Conservation (phyloP, 2,329 filamentous ascomycete species). For the Fusarium dlaminii region DNA sequence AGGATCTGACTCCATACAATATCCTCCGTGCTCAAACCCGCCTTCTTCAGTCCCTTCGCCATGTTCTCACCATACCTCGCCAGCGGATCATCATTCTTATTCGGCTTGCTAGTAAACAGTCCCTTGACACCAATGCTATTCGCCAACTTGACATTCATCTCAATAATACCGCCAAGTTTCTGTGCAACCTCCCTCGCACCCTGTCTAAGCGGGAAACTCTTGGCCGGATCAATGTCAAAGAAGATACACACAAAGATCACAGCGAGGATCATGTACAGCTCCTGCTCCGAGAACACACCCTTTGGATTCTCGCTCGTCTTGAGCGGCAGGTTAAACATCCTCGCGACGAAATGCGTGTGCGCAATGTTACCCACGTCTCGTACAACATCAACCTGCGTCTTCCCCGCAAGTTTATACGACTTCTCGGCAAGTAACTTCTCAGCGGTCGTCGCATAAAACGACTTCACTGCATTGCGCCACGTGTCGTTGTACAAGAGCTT, state of each 20-base stretch:
- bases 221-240: slow-evolving; percentile 72
- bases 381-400: slow-evolving; percentile 74
- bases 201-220: slow-evolving; percentile 71
- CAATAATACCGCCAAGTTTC: slow-evolving; percentile 69
- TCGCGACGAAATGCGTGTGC: slow-evolving; percentile 71
- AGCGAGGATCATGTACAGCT: slow-evolving; percentile 70
- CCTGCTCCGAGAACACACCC: slow-evolving; percentile 65
- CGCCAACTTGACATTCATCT: slow-evolving; percentile 71
- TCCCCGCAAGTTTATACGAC: slow-evolving; percentile 65
- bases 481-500: slow-evolving; percentile 68
- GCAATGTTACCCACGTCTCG: slow-evolving; percentile 75
- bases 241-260: slow-evolving; percentile 74
- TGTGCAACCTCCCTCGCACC: slow-evolving; percentile 65
- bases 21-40: slow-evolving; percentile 69
- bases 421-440: slow-evolving; percentile 71
- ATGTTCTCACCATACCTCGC: slow-evolving; percentile 72
- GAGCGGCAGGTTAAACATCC: slow-evolving; percentile 71
- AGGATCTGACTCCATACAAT: slow-evolving; percentile 77
- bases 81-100: slow-evolving; percentile 65
- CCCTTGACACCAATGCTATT: slow-evolving; percentile 51
- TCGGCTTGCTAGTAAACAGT: slow-evolving; percentile 59
- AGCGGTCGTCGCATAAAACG: slow-evolving; percentile 72
- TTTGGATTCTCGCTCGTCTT: slow-evolving; percentile 69
- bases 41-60: slow-evolving; percentile 71
- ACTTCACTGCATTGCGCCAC: slow-evolving; percentile 70